Percentiles rank a stretch among this genome's conserved stretches.
Evolutionary conservation across 345 rosid species (phyloP).

Genomic region (Carallia brachiata): DNA sequence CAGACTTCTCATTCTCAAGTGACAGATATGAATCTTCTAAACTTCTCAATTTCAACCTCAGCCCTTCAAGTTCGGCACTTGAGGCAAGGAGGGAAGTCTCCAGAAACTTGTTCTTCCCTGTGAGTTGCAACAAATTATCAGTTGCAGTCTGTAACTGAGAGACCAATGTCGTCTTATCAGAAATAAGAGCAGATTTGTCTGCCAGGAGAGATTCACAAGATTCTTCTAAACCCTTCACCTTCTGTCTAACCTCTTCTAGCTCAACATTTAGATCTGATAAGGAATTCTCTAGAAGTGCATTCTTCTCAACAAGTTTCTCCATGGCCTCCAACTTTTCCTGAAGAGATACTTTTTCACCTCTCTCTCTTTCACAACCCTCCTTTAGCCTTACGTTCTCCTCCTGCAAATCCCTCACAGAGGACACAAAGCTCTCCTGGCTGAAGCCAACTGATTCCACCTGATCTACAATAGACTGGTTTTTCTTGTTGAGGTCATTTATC

Average conservation of each 20-base stretch:
- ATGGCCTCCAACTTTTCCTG: slow-evolving; percentile 65
- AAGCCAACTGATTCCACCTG: slow-evolving; percentile 77
- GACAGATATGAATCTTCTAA: slow-evolving; percentile 57
- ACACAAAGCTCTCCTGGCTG: slow-evolving; percentile 52
- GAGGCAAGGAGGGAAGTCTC: slow-evolving; percentile 74
- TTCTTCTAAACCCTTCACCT: slow-evolving; percentile 65
- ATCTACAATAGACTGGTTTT: slow-evolving; percentile 51
- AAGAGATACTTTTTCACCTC: slow-evolving; percentile 50
- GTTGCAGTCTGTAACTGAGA: slow-evolving; percentile 55
- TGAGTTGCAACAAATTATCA: slow-evolving; percentile 53
- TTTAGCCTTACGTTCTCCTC: slow-evolving; percentile 58
- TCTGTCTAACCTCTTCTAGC: slow-evolving; percentile 66
- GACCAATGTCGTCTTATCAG: slow-evolving; percentile 56
- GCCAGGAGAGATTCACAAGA: slow-evolving; percentile 48
- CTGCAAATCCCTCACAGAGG: slow-evolving; percentile 63
- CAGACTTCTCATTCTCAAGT: slow-evolving; percentile 64
- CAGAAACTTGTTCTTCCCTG: slow-evolving; percentile 58
- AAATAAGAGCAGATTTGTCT: slow-evolving; percentile 63
- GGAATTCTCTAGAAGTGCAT: slow-evolving; percentile 76
- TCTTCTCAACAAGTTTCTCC: slow-evolving; percentile 81
- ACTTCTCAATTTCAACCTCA: slow-evolving; percentile 48
- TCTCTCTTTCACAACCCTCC: slow-evolving; percentile 52
- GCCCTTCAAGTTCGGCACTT: slow-evolving; percentile 68
- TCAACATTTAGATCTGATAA: slow-evolving; percentile 83
- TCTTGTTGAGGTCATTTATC: slow-evolving; percentile 67